Conservation (phyloP, 495 filamentous ascomycete genomes). For the Pyrenula massariospora region DNA sequence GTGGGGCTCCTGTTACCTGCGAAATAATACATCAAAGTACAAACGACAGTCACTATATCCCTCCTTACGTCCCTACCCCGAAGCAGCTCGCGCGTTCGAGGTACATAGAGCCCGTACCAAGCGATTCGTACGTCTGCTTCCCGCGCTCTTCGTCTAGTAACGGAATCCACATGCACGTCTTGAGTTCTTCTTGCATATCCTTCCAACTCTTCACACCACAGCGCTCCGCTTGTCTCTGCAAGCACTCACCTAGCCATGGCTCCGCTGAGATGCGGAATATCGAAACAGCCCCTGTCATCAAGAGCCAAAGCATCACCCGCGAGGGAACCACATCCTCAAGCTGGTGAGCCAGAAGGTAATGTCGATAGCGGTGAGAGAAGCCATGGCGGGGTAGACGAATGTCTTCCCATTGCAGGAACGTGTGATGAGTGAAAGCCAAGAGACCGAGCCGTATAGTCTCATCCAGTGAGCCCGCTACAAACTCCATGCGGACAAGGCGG, state of each 20-base stretch:
- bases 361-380: slow-evolving; percentile 12
- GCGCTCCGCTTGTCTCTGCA: background rate
- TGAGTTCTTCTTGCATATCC: background rate
- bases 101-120: background rate
- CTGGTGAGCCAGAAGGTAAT: slow-evolving; percentile 1
- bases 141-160: background rate
- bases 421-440: slow-evolving; percentile 20
- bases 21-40: background rate
- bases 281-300: slow-evolving; percentile 22
- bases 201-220: background rate
- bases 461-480: slow-evolving; percentile 12
- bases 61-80: background rate
- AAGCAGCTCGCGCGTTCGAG: background rate
- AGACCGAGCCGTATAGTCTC: slow-evolving; percentile 28
- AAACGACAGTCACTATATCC: background rate
- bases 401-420: slow-evolving; percentile 27
- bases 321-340: slow-evolving; percentile 2
- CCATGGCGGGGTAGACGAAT: slow-evolving; percentile 13
- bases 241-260: background rate
- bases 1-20: background rate
- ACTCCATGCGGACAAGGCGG: slow-evolving; percentile 21
- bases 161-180: background rate
- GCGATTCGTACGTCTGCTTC: background rate
- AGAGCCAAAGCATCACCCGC: slow-evolving; percentile 20
- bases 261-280: slow-evolving; percentile 9